phyloP scores from a whole-genome alignment of 148 eudicot genomes.

The Suaeda aralocaspica region DNA sequence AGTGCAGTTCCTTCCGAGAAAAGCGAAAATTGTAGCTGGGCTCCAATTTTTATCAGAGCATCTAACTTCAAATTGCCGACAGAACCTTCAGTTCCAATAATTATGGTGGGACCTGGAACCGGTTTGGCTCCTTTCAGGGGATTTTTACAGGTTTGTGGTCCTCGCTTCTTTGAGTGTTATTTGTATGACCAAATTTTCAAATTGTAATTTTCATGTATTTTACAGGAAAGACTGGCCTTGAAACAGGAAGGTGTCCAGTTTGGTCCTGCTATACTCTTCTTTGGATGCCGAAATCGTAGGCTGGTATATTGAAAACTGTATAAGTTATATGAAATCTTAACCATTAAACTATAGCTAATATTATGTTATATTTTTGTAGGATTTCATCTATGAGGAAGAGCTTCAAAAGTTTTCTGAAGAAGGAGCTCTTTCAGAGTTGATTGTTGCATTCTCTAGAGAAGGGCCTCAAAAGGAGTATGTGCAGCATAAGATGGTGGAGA shows the following conservation, averaged over 20 bases:
- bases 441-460: conserved; percentile 84
- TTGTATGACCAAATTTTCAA: not conserved
- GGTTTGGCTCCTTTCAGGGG: conserved; percentile 94
- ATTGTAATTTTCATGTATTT: conserved; percentile 1
- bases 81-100: conserved; percentile 56
- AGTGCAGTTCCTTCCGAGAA: conserved; percentile 59
- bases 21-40: conserved; percentile 57
- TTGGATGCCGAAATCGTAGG: conserved; percentile 86
- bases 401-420: conserved; percentile 55
- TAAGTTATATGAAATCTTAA: not conserved
- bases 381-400: conserved; percentile 83
- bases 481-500: conserved; percentile 81
- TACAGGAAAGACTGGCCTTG: conserved; percentile 79
- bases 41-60: conserved; percentile 77
- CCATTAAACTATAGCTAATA: not conserved
- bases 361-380: conserved; percentile 35
- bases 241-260: conserved; percentile 65
- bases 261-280: conserved; percentile 71
- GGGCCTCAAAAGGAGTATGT: conserved; percentile 78
- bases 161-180: conserved; percentile 7
- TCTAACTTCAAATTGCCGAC: conserved; percentile 81
- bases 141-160: conserved; percentile 59
- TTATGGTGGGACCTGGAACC: conserved; percentile 95
- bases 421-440: conserved; percentile 71
- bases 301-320: conserved; percentile 37